phyloP scores from a whole-genome alignment of 1,284 basidiomycete species.

The Neolentinus lepideus region DNA sequence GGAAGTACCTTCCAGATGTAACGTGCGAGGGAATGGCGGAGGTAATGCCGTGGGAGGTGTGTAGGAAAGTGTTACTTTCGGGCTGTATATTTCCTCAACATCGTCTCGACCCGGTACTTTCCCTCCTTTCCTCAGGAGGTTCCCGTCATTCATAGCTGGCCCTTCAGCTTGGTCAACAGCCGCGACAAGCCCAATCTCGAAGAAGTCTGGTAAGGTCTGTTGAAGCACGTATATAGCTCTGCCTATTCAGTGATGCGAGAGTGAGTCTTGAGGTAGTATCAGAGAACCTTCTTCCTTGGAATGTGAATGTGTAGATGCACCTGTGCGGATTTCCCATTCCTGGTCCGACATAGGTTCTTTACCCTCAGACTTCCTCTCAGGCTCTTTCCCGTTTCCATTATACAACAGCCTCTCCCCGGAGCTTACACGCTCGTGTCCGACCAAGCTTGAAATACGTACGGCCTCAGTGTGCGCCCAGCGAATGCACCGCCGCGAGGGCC shows the following conservation, averaged over 20 bases:
- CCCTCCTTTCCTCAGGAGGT: constrained; percentile 11
- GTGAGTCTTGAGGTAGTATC: background rate
- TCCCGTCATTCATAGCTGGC: constrained; percentile 9
- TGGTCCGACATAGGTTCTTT: background rate
- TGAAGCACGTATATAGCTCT: constrained; percentile 64
- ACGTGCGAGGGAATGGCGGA: constrained; percentile 57
- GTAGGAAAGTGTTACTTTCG: constrained; percentile 33
- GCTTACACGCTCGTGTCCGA: too few species aligned
- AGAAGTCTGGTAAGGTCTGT: constrained; percentile 68
- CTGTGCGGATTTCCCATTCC: constrained; percentile 1
- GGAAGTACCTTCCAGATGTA: constrained; percentile 58
- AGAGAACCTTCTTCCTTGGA: background rate
- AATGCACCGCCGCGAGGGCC: too few species aligned
- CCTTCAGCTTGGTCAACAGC: constrained; percentile 33
- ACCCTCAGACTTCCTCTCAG: background rate
- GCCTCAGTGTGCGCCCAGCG: too few species aligned
- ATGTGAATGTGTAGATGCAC: background rate
- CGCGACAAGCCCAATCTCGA: constrained; percentile 55
- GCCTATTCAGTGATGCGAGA: constrained; percentile 30
- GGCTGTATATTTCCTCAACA: constrained; percentile 21
- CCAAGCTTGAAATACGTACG: too few species aligned
- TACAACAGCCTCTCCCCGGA: background rate
- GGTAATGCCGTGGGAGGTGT: constrained; percentile 60
- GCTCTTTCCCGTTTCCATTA: background rate
- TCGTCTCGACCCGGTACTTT: constrained; percentile 13